phyloP scores from a whole-genome alignment of 176 grass and related monocot genomes.

The Eragrostis curvula region DNA sequence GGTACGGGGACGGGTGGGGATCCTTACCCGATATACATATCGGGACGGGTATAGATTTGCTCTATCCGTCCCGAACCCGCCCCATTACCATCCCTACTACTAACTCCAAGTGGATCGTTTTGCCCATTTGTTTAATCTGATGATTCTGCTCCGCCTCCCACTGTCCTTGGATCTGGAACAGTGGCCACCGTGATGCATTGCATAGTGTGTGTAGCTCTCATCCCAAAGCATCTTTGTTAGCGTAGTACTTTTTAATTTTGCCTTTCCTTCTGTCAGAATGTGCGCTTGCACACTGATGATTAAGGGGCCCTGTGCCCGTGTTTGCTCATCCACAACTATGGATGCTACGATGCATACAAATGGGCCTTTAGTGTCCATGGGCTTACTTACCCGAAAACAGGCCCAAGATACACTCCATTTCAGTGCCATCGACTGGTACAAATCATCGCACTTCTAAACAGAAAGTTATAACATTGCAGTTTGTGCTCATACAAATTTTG shows the following conservation, averaged over 20 bases:
- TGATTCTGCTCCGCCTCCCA: neutral
- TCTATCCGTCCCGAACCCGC: too few relatives aligned
- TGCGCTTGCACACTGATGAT: neutral
- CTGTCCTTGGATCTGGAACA: conserved; percentile 38
- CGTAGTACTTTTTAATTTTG: too few relatives aligned
- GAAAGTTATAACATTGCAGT: neutral
- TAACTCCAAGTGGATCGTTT: too few relatives aligned
- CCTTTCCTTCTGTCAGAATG: neutral
- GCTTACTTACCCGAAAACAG: neutral
- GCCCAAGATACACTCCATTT: neutral
- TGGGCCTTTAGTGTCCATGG: neutral
- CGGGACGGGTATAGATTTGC: too few relatives aligned
- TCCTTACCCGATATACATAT: too few relatives aligned
- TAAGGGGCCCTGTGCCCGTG: neutral
- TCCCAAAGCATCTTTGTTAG: neutral
- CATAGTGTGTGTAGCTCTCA: neutral
- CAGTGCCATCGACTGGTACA: neutral
- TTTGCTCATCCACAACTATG: too few relatives aligned
- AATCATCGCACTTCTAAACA: neutral
- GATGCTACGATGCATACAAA: too few relatives aligned
- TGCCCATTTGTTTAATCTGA: neutral
- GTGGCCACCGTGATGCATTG: neutral
- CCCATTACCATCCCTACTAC: too few relatives aligned
- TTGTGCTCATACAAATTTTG: too few relatives aligned
- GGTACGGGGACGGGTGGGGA: too few relatives aligned